Percentiles rank a stretch among this genome's conserved stretches.
Conservation (phyloP, 768 basidiomycete species). For the Boletus rubropictus region DNA sequence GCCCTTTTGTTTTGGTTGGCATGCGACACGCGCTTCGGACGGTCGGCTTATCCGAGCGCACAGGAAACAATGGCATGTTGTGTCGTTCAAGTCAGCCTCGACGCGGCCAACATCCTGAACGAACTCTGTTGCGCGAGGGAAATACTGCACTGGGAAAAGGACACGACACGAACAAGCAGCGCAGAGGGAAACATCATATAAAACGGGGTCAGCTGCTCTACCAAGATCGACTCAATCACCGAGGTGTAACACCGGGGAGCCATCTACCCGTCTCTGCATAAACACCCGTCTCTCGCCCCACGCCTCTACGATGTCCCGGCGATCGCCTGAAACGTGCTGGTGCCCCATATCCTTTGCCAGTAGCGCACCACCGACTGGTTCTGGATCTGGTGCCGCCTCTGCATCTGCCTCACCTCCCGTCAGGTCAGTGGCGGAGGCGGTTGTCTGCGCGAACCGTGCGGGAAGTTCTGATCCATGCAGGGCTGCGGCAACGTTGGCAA, state of each 20-base stretch:
- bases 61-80: no score
- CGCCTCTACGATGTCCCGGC: conserved; percentile 3
- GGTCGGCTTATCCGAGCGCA: no score
- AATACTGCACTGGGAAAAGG: no score
- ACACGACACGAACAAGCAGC: no score
- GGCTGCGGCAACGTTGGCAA: conserved; percentile 19
- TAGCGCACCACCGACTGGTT: background rate
- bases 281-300: conserved; percentile 8
- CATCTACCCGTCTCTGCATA: conserved; percentile 16
- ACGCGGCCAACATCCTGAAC: no score
- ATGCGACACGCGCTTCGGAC: no score
- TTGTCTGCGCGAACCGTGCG: conserved; percentile 9
- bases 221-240: background rate
- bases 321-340: background rate
- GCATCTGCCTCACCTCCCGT: background rate
- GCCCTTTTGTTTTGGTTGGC: no score
- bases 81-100: no score
- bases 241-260: conserved; percentile 15
- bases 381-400: background rate
- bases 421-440: background rate
- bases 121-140: no score
- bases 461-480: conserved; percentile 25
- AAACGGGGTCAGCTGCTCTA: no score
- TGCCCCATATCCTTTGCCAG: background rate
- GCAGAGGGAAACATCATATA: no score